Evolutionary conservation across 2,329 filamentous ascomycete species (phyloP), one percentile per base, ranked within the genome.

Genomic region (Fusarium torreyae): DNA sequence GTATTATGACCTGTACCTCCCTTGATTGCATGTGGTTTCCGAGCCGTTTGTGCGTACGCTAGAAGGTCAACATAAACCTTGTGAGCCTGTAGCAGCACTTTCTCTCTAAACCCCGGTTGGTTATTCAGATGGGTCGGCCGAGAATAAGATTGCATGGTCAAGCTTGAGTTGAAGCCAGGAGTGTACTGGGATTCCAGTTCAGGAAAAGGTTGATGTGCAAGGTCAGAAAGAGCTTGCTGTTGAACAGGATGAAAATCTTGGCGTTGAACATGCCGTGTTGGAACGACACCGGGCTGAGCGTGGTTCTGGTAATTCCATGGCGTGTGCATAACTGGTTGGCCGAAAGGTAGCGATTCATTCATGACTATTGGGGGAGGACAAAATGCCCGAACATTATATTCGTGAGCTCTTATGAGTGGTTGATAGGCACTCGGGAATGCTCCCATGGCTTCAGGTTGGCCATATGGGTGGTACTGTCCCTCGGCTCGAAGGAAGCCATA

Each of bases 31-130:
- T 80, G 80, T 3, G 81, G 77, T 72, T 84, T 89, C 59, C 88
- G 89, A 20, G 82, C 83, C 53, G 88, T 85, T 64, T 92, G 88
- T 8, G 92, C 82, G 68, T 88, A 88, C 11, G 88, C 81, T 5
- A 94, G 81, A 9, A 95, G 84, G 67, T 93, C 90, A 48, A 92
- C 83, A 77, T 94, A 94, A 33, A 90, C 87, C 69, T 85, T 85
- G 76, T 94, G 90, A n/a, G 92, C 92, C 80, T 89, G 90, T 15
- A 86, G 83, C 24, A 94, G 80, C 4, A 88, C 87, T 67, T 88
- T 91, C 68, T 94, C 91, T 68, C 89, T 90, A 75, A 93, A 93
- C 10, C 79, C 80, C 17, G 68, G 69, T 34, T 73, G 76, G 33
- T 38, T 63, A 13, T 34, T 61, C 31, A 60, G 61, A 49, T 61